Evolutionary conservation across 2,329 filamentous ascomycete species (phyloP).

Genomic region (Venturia pyrina): DNA sequence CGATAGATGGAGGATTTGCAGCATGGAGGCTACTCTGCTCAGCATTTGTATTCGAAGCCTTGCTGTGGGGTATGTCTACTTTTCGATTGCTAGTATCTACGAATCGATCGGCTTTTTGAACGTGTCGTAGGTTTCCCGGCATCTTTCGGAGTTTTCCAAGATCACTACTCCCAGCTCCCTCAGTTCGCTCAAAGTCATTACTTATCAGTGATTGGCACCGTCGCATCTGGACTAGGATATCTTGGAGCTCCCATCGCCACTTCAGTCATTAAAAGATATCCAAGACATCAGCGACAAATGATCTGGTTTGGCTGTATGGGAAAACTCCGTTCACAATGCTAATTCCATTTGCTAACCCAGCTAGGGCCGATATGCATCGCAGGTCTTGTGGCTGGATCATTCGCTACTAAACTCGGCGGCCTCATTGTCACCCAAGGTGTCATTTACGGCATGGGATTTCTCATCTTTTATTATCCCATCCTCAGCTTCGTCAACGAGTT

Average conservation of each 20-base stretch:
- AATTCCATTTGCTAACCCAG: neutral
- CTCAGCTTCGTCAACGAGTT: conserved; percentile 32
- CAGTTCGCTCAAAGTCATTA: conserved; percentile 39
- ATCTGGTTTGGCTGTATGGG: conserved; percentile 10
- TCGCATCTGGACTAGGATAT: conserved; percentile 8
- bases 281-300: conserved; percentile 10
- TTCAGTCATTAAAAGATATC: conserved; percentile 4
- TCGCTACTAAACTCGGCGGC: conserved; percentile 23
- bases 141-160: conserved; percentile 60
- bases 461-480: conserved; percentile 29
- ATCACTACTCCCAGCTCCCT: conserved; percentile 53
- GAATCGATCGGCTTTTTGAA: neutral
- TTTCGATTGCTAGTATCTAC: too few species aligned
- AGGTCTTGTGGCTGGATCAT: conserved; percentile 25
- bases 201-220: conserved; percentile 10
- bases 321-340: neutral
- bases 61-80: conserved; percentile 36
- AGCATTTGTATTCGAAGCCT: conserved; percentile 43
- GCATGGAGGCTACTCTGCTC: conserved; percentile 42
- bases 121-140: conserved; percentile 45
- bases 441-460: conserved; percentile 30
- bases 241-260: conserved; percentile 10
- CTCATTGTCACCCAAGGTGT: conserved; percentile 33
- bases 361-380: conserved; percentile 16
- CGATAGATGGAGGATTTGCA: conserved; percentile 37